phyloP scores from a whole-genome alignment of 208 protist species.

The Leishmania lainsoni region DNA sequence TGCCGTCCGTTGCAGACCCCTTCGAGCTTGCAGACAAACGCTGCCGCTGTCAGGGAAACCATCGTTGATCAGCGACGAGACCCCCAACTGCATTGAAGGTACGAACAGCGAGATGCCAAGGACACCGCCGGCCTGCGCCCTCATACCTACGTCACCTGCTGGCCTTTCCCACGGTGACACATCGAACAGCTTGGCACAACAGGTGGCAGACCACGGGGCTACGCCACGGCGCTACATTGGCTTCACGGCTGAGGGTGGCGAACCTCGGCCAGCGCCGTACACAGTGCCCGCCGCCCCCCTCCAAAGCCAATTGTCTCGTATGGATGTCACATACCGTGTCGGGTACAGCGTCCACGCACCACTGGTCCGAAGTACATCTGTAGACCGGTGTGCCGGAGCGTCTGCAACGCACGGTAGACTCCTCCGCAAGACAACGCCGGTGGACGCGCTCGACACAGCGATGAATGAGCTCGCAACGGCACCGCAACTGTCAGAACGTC shows the following conservation, averaged over 20 bases:
- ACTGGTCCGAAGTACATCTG: slow-evolving; percentile 14
- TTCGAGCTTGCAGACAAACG: background rate
- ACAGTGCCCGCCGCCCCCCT: background rate
- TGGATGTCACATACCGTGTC: slow-evolving; percentile 5
- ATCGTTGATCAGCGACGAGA: background rate
- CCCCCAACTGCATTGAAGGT: background rate
- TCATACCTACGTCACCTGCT: background rate
- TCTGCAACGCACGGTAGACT: background rate
- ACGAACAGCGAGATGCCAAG: background rate
- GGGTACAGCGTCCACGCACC: slow-evolving; percentile 8
- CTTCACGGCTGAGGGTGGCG: background rate
- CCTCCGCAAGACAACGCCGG: background rate
- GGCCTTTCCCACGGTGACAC: background rate
- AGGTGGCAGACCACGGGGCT: background rate
- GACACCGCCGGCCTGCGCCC: background rate
- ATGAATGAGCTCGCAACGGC: background rate
- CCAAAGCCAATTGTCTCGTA: background rate
- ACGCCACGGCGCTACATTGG: slow-evolving; percentile 7
- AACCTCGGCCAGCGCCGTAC: background rate
- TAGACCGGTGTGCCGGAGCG: background rate
- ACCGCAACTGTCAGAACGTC: background rate
- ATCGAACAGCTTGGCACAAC: background rate
- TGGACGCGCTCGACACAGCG: background rate
- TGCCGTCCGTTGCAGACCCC: background rate
- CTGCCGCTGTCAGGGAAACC: background rate